A percentile compares a stretch with the other conserved stretches of the same genome.
Conservation (phyloP, 441 rosid species). For the Gossypium gossypioides region DNA sequence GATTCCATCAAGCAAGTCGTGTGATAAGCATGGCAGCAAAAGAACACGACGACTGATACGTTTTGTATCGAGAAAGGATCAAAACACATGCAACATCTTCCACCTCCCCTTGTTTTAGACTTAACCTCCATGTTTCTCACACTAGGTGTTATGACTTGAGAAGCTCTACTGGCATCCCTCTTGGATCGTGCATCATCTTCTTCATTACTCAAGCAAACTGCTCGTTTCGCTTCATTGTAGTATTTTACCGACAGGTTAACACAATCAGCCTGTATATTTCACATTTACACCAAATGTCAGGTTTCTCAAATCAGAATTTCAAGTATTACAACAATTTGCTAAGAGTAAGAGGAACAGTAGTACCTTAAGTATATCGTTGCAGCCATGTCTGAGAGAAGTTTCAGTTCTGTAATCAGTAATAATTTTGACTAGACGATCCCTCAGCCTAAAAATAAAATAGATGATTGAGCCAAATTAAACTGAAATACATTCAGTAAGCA, state of each 20-base stretch:
- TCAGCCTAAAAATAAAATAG: conserved; percentile 22
- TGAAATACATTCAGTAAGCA: not conserved
- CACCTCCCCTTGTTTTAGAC: conserved; percentile 78
- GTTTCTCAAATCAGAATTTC: not conserved
- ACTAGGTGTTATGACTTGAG: conserved; percentile 28
- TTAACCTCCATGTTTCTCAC: conserved; percentile 55
- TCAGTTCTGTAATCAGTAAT: conserved; percentile 95
- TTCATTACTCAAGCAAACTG: conserved; percentile 56
- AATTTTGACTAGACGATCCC: conserved; percentile 90
- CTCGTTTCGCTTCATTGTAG: conserved; percentile 81
- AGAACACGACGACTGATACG: conserved; percentile 69
- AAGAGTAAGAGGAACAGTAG: not conserved
- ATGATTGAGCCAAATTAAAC: not conserved
- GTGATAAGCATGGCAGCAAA: conserved; percentile 94
- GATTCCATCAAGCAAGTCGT: conserved; percentile 73
- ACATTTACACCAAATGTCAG: conserved; percentile 15
- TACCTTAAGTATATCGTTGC: conserved; percentile 96
- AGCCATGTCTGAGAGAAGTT: conserved; percentile 94
- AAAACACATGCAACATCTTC: conserved; percentile 92
- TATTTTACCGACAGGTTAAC: conserved; percentile 81
- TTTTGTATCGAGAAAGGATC: conserved; percentile 77
- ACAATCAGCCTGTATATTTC: conserved; percentile 63
- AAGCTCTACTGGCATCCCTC: conserved; percentile 35
- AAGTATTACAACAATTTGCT: not conserved
- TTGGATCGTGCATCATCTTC: conserved; percentile 53